Base-by-base conservation (phyloP, 2,329 filamentous ascomycete genomes). In the Microcyclospora tardicrescens region DNA sequence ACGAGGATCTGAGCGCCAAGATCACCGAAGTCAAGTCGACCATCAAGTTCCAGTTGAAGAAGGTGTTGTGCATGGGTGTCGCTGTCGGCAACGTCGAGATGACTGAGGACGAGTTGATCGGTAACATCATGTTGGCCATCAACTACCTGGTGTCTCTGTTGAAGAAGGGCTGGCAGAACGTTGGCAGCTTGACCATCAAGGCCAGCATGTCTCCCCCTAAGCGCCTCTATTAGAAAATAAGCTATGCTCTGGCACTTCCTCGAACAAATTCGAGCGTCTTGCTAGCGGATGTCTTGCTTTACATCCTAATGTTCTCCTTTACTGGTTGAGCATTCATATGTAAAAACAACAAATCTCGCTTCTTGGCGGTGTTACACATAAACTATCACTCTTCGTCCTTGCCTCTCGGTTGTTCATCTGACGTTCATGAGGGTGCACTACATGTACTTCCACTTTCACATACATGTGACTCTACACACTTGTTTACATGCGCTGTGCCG, bases 21-120 rank as follows among this genome's bases (percentile, higher is more conserved):
- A 85, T 96, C 76, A 94, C 75, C 73, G 91, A 98, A 68, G 89
- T 98, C 79, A 96, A 95, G 83, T 94, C 85, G 60, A 98, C 91
- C 70, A 96, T 98, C 82, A 98, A 98, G 82, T 98, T 98, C 83
- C 87, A 98, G 79, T 78, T 98, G 63, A 98, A 98, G 85, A 98
- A 98, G 84, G 91, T 98, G 67, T 79, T 98, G 59, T 98, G 91
- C 79, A 87, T 98, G 79, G 91, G 89, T 82, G 89, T 96, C 66
- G 91, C 91, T 59, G 84, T 98, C 63, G 91, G 91, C 65, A 94
- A 98, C 72, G 91, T 98, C 60, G 86, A 81, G 61, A 98, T 98
- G 91, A 82, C 77, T 53, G 73, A 85, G 73, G 91, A 98, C 63
- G 84, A 95, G 76, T 74, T 98, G 56, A 81, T 98, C 57, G 83